A percentile compares a stretch with the other conserved stretches of the same genome.
Evolutionary conservation across 371 early-diverging fungal species (phyloP).

Genomic region (Synchytrium microbalum): DNA sequence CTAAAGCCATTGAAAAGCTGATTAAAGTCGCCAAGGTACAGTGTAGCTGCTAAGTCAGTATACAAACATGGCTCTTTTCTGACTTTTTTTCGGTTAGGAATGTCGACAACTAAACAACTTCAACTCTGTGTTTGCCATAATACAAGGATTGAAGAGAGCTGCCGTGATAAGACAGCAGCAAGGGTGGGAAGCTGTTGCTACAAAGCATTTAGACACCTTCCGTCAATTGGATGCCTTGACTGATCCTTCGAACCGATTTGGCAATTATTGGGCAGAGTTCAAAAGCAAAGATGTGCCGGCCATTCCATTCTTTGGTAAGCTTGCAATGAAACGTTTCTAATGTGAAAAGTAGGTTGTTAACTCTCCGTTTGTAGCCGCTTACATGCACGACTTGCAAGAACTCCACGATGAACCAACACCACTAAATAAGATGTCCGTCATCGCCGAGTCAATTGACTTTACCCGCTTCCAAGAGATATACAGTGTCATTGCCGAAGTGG

Average conservation of each 20-base stretch:
- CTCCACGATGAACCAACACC: conserved; percentile 28
- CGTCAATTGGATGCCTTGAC: conserved; percentile 20
- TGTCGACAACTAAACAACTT: conserved; percentile 35
- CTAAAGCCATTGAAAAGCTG: conserved; percentile 29
- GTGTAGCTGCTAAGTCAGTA: not conserved
- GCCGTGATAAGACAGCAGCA: conserved; percentile 20
- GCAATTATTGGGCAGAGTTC: conserved; percentile 32
- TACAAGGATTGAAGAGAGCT: conserved; percentile 32
- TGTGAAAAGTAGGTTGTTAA: not conserved
- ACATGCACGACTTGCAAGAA: conserved; percentile 35
- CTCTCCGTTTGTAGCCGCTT: conserved; percentile 21
- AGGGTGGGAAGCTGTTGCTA: conserved; percentile 35
- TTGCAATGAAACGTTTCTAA: not conserved
- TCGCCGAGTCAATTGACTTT: not conserved
- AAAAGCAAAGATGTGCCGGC: conserved; percentile 27
- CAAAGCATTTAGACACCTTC: conserved; percentile 33
- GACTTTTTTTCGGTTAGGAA: conserved; percentile 10
- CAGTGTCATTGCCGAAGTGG: not conserved
- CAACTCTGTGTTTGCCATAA: conserved; percentile 32
- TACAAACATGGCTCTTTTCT: conserved; percentile 2
- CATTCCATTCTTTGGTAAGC: conserved; percentile 35
- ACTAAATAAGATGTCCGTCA: not conserved
- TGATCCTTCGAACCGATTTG: conserved; percentile 31
- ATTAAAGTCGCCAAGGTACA: conserved; percentile 37
- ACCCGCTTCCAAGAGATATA: conserved; percentile 8